Percentiles rank a stretch among this genome's conserved stretches.
Conservation (phyloP, 2,329 filamentous ascomycete genomes). For the Fusarium coffeatum region DNA sequence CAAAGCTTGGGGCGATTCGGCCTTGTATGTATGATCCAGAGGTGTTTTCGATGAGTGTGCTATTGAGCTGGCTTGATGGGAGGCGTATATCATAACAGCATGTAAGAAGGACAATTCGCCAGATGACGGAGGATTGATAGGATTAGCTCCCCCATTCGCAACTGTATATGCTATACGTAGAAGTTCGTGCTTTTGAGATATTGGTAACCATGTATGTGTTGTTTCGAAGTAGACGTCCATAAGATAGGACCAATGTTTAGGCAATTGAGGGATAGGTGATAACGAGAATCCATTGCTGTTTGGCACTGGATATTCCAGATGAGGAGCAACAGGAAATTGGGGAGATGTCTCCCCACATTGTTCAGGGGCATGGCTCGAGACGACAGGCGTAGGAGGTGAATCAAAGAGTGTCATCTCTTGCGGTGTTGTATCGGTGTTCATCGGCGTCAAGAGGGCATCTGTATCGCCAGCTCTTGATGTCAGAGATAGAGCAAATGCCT, state of each 20-base stretch:
- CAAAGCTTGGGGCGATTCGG: neutral
- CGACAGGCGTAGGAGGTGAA: neutral
- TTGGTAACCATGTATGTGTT: slow-evolving; percentile 6
- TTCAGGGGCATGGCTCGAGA: too few relatives aligned
- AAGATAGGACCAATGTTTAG: slow-evolving; percentile 4
- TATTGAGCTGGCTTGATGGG: neutral
- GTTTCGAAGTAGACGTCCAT: slow-evolving; percentile 15
- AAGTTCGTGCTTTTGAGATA: slow-evolving; percentile 15
- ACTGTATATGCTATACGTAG: slow-evolving; percentile 3
- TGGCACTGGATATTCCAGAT: accelerated
- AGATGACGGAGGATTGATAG: neutral
- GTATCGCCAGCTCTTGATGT: neutral
- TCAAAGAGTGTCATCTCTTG: neutral
- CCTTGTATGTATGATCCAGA: accelerated
- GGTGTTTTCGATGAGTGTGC: accelerated
- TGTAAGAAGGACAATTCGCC: slow-evolving; percentile 7
- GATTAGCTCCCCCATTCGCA: accelerated
- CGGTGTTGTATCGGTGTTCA: neutral
- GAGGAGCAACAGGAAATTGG: accelerated
- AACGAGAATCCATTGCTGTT: accelerated
- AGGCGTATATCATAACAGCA: neutral
- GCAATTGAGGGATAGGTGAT: neutral
- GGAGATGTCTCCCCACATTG: accelerated
- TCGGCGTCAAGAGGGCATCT: neutral
- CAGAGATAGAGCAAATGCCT: neutral